Percentiles rank a stretch among this genome's conserved stretches.
Conservation (phyloP, 306 rosid genomes). For the Cucurbita argyrosperma region DNA sequence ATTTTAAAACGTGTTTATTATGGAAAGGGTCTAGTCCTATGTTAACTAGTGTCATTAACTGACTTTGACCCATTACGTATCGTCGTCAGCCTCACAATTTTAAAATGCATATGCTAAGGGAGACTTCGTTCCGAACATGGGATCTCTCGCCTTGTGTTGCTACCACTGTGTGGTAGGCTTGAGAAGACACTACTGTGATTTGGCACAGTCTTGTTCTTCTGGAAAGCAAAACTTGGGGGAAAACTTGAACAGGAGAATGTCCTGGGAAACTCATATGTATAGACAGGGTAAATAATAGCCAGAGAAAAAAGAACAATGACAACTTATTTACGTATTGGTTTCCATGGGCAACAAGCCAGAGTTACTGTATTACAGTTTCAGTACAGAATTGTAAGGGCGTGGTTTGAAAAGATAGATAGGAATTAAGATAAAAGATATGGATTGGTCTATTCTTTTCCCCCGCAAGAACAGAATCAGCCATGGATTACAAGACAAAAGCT, state of each 20-base stretch:
- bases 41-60: no score
- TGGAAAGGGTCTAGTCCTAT: no score
- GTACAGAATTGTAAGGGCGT: not conserved
- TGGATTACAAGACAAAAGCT: slow-evolving; percentile 4
- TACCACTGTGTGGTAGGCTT: no score
- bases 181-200: not conserved
- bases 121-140: no score
- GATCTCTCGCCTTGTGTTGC: no score
- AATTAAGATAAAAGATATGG: not conserved
- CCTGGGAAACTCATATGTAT: not conserved
- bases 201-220: not conserved
- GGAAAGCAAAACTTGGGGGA: not conserved
- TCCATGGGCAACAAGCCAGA: not conserved
- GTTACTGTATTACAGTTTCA: not conserved
- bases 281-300: not conserved
- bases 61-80: no score
- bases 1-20: no score
- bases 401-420: not conserved
- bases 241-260: not conserved
- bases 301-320: not conserved
- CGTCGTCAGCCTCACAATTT: no score
- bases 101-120: no score
- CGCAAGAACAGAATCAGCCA: not conserved
- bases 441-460: not conserved
- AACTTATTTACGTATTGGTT: not conserved